Evolutionary conservation across 805 yeast species (phyloP).

Genomic region (Cyberlindnera maclurae): DNA sequence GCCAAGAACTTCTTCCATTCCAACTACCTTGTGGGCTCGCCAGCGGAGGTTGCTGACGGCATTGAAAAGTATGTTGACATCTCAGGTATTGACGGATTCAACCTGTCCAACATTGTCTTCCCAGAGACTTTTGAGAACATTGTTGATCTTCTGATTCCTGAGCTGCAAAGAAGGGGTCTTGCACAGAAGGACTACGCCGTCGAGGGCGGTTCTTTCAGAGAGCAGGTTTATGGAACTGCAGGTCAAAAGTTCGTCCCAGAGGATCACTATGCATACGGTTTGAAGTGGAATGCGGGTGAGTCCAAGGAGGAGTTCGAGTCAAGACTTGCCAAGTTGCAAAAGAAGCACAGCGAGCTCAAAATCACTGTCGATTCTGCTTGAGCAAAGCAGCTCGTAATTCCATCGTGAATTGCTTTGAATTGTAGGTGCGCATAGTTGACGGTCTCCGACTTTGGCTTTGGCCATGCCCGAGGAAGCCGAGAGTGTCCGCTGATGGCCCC

Average conservation of each 20-base stretch:
- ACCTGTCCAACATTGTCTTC: constrained; percentile 30
- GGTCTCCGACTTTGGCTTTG: no score
- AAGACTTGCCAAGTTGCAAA: constrained; percentile 7
- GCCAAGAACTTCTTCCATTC: constrained; percentile 19
- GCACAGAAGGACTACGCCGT: constrained; percentile 26
- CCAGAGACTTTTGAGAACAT: constrained; percentile 35
- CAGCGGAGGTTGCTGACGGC: constrained; percentile 34
- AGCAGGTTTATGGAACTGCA: constrained; percentile 20
- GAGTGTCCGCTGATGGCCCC: no score
- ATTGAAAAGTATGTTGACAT: constrained; percentile 33
- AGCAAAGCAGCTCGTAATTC: no score
- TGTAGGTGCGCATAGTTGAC: no score
- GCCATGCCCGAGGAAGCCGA: no score
- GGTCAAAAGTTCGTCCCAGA: constrained; percentile 18
- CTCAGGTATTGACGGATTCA: constrained; percentile 37
- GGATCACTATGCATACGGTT: constrained; percentile 19
- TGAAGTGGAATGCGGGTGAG: constrained; percentile 23
- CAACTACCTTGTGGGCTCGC: constrained; percentile 27
- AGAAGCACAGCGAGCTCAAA: constrained; percentile 7
- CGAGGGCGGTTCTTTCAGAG: constrained; percentile 31
- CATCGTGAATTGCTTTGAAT: no score
- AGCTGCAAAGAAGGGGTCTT: constrained; percentile 29
- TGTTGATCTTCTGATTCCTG: constrained; percentile 33
- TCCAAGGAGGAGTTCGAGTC: constrained; percentile 26
- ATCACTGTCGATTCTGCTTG: constrained; percentile 7